Base-by-base conservation (phyloP, 768 basidiomycete genomes). In the Nevesoporus exiguus region DNA sequence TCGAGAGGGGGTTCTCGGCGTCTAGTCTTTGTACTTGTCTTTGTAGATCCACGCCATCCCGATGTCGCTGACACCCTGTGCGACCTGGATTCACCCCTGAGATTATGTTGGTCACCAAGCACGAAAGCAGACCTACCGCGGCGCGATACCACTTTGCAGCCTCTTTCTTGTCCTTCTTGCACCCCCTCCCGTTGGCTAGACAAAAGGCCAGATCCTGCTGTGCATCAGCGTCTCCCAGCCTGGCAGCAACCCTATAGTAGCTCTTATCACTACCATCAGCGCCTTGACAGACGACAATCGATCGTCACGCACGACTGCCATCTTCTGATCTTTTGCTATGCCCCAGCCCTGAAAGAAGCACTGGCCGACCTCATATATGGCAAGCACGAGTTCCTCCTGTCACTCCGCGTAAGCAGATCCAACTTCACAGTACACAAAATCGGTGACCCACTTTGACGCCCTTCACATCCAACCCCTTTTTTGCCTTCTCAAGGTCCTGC, bases 271-370 rank as follows among this genome's bases (percentile, higher is more conserved):
- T 40, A 54, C 15, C 29, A 19, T 30, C 46, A 51, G 54, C 50
- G 30, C 46, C 27, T 49, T 11, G 24, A 24, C 30, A 51, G 7
- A 14, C 25, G 48, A 9, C 22, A 54, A 44, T 10, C 29, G 22
- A 33, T 22, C 39, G 10, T 7, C 13, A 80, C 87, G 52, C 67
- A 90, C 88, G 24, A 92, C 84, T 7, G 82, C 90, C 90, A 94
- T 91, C 77, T 88, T 90, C 74, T 89, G 86, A 70, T 95, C 90
- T 67, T 91, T 90, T 27, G 73, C 66, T 13, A 92, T 85, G 8
- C 93, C 93, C 92, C 93, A 95, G 1, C 93, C 93, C 48, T 92
- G 90, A 66, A 89, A 90, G 71, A 93, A 96, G 66, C 90, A 93
- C 69, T 92, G 90, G 1, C 90, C 93, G 5, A 95, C 90, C 71